Evolutionary conservation across 495 filamentous ascomycete species (phyloP).

Genomic region (Aspergillus indologenus): DNA sequence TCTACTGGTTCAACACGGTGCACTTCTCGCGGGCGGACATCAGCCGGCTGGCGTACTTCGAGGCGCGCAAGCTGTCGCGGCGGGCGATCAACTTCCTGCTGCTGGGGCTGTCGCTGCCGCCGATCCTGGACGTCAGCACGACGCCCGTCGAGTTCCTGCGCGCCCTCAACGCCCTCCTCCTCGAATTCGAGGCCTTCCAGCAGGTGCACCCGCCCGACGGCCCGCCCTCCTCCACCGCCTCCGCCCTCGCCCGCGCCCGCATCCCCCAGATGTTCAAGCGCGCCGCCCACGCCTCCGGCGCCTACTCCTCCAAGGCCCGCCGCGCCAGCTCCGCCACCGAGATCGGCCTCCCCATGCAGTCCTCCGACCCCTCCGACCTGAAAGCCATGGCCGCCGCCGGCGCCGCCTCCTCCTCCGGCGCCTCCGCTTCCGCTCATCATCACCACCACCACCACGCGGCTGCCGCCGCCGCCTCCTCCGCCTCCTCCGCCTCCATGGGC

Average conservation of each 20-base stretch:
- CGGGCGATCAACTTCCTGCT: constrained; percentile 90
- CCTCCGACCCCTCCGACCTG: constrained; percentile 49
- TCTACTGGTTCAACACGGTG: constrained; percentile 97
- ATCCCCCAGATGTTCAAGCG: constrained; percentile 90
- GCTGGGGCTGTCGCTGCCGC: constrained; percentile 85
- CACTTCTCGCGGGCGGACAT: constrained; percentile 85
- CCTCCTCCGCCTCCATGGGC: not conserved
- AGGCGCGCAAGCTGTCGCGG: constrained; percentile 73
- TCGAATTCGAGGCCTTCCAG: constrained; percentile 92
- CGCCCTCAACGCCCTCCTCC: constrained; percentile 78
- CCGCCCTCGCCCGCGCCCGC: constrained; percentile 70
- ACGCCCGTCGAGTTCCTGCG: constrained; percentile 80
- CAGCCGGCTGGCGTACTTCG: constrained; percentile 77
- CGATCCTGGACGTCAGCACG: constrained; percentile 80
- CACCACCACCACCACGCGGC: too few relatives aligned
- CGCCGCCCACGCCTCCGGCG: constrained; percentile 50
- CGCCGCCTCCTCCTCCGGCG: not conserved
- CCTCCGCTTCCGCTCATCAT: too few relatives aligned
- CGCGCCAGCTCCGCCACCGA: constrained; percentile 68
- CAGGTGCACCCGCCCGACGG: constrained; percentile 78
- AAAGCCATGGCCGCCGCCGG: constrained; percentile 34
- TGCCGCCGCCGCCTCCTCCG: too few relatives aligned
- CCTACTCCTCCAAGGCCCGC: constrained; percentile 53
- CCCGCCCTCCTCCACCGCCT: constrained; percentile 60
- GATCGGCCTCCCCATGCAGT: constrained; percentile 59